These are phyloP conservation scores for Hypomontagnella submonticulosa DNA, from an alignment of 495 filamentous ascomycete species.

Conservation along the genomic window DNA sequence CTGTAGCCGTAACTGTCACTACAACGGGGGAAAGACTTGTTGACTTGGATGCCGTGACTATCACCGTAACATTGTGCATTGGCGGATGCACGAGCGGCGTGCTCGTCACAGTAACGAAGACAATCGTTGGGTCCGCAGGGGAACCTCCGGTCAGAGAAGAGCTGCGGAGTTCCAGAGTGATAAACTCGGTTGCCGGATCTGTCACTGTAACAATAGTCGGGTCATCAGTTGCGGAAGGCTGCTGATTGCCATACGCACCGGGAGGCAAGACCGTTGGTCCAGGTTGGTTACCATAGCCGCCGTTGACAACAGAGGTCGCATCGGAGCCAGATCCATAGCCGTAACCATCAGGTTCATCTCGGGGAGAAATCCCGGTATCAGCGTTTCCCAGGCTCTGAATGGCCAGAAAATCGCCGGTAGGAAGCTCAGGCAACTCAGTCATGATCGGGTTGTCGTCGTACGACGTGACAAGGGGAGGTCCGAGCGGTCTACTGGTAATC, in stretches of 20 bases:
- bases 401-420: background rate
- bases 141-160: constrained; percentile 1
- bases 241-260: constrained; percentile 32
- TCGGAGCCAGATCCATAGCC: constrained; percentile 22
- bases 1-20: constrained; percentile 3
- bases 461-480: background rate
- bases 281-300: constrained; percentile 32
- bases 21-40: background rate
- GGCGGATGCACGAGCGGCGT: constrained; percentile 10
- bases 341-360: constrained; percentile 34
- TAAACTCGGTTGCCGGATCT: constrained; percentile 22
- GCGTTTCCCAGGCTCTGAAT: background rate
- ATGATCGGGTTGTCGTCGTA: constrained; percentile 19
- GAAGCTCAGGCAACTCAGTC: constrained; percentile 8
- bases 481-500: constrained; percentile 6
- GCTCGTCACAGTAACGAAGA: constrained; percentile 19
- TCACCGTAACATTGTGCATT: constrained; percentile 22
- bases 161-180: constrained; percentile 13
- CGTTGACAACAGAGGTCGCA: constrained; percentile 11
- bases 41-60: constrained; percentile 19
- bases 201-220: constrained; percentile 13
- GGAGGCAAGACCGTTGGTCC: constrained; percentile 24
- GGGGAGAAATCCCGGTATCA: constrained; percentile 1
- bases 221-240: constrained; percentile 15
- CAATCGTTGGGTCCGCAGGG: background rate